These are phyloP conservation scores for Zalaria sp. DNA, from an alignment of 2,329 filamentous ascomycete species.

Conservation along the genomic window DNA sequence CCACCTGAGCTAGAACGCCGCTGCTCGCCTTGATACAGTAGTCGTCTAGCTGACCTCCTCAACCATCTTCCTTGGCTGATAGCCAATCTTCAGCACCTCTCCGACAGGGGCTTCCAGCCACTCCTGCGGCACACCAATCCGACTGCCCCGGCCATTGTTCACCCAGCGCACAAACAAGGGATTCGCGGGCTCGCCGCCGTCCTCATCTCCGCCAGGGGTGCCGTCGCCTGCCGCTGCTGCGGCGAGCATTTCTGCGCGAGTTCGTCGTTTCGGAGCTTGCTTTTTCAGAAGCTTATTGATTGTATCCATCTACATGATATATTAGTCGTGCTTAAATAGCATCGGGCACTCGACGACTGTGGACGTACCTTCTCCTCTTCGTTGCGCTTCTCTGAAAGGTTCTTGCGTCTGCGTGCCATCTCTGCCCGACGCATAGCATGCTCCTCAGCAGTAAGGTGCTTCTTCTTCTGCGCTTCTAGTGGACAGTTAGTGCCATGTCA, in stretches of 20 bases:
- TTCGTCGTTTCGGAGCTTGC: slow-evolving; percentile 56
- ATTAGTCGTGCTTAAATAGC: not conserved
- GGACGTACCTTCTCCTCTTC: slow-evolving; percentile 56
- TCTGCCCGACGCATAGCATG: slow-evolving; percentile 59
- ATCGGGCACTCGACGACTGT: slow-evolving; percentile 9
- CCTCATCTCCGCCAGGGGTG: slow-evolving; percentile 31
- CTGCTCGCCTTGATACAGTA: too few relatives aligned
- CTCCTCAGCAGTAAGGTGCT: slow-evolving; percentile 59
- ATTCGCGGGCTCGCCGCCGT: slow-evolving; percentile 24
- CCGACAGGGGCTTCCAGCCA: slow-evolving; percentile 52
- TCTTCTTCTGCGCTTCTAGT: slow-evolving; percentile 53
- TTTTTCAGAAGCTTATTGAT: slow-evolving; percentile 85
- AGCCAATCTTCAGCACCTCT: slow-evolving; percentile 32
- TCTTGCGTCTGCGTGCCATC: slow-evolving; percentile 60
- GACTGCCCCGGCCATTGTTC: slow-evolving; percentile 49
- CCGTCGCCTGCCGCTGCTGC: slow-evolving; percentile 29
- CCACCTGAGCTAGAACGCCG: too few relatives aligned
- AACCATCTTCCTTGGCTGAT: slow-evolving; percentile 5
- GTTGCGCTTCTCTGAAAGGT: slow-evolving; percentile 62
- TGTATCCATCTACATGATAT: slow-evolving; percentile 57
- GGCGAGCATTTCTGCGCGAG: slow-evolving; percentile 33
- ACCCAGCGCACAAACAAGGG: slow-evolving; percentile 57
- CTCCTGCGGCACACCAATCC: slow-evolving; percentile 52
- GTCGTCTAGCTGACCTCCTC: slow-evolving; percentile 4
- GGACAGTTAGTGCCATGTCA: too few relatives aligned